Base-by-base conservation (phyloP, 306 rosid genomes). In the Rosa rugosa region DNA sequence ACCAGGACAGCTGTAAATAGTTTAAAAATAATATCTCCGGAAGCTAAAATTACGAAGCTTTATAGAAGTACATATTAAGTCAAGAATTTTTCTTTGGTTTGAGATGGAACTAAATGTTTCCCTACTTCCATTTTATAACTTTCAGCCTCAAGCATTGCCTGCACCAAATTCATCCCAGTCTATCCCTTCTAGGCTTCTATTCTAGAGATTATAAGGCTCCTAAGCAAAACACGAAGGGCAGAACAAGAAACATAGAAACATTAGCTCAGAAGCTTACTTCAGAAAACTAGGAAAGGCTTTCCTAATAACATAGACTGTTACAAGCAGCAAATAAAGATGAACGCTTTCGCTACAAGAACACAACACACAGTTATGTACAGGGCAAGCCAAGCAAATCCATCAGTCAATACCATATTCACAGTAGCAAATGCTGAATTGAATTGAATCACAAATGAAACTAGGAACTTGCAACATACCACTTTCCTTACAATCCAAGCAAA, bases 401-500 rank as follows among this genome's bases (percentile, higher is more conserved):
- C 57, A 50, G 7, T 50, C 2, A 50, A 17, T n/a, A 18, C 22
- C 5, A 17, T 51, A 51, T 36, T 54, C 38, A 14, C 27, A 73
- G 23, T 25, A 38, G 25, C 62, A 17, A 17, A 17, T 17, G 17
- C 63, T 20, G 25, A 22, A 22, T 6, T 17, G 57, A 22, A 31
- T 2, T 7, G 47, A 56, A 73, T 0, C 18, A 51, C 49, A 10
- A 40, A 40, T 14, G 40, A 5, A 27, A n/a, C 69, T 31, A 23
- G 2, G 16, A 6, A 0, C 11, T 8, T 6, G 0, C 5, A 67
- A 67, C 64, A 38, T 2, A 38, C 11, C 16, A 54, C 60, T 20
- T 40, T 20, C 77, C 62, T n/a, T 36, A 56, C 45, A 57, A 56
- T 66, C 20, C 68, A 47, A 77, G 60, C 57, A 57, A 77, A 51